Evolutionary conservation across 306 rosid species (phyloP).

Genomic region (Clitoria ternatea): DNA sequence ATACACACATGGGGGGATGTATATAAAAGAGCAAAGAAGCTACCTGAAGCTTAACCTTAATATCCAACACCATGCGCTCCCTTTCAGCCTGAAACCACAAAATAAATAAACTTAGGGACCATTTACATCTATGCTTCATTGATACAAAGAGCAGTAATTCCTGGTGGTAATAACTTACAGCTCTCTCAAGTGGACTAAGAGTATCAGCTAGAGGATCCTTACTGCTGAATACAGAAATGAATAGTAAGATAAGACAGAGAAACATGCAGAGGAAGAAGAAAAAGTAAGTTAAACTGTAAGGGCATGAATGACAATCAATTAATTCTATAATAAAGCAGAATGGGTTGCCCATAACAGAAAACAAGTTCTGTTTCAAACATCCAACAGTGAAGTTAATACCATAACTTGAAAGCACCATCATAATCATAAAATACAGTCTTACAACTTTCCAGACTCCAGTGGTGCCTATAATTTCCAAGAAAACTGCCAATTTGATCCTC

Average conservation of each 20-base stretch:
- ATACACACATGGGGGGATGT: not conserved
- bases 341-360: not conserved
- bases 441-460: not conserved
- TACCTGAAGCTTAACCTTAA: slow-evolving; percentile 98
- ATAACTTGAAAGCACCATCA: not conserved
- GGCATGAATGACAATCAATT: slow-evolving; percentile 19
- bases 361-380: not conserved
- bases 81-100: slow-evolving; percentile 83
- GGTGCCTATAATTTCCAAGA: not conserved
- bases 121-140: slow-evolving; percentile 7
- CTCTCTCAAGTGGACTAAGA: slow-evolving; percentile 91
- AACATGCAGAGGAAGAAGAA: slow-evolving; percentile 21
- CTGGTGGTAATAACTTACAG: slow-evolving; percentile 54
- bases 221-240: slow-evolving; percentile 52
- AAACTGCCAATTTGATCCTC: not conserved
- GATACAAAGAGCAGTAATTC: slow-evolving; percentile 22
- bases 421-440: not conserved
- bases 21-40: slow-evolving; percentile 17
- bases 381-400: not conserved
- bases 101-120: not conserved
- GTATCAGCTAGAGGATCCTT: slow-evolving; percentile 70
- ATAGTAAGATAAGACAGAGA: slow-evolving; percentile 39
- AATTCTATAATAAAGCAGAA: not conserved
- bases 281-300: not conserved
- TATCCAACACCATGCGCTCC: slow-evolving; percentile 96